A percentile compares a stretch with the other conserved stretches of the same genome.
Conservation (phyloP, 495 filamentous ascomycete genomes). For the Penicillium herquei region DNA sequence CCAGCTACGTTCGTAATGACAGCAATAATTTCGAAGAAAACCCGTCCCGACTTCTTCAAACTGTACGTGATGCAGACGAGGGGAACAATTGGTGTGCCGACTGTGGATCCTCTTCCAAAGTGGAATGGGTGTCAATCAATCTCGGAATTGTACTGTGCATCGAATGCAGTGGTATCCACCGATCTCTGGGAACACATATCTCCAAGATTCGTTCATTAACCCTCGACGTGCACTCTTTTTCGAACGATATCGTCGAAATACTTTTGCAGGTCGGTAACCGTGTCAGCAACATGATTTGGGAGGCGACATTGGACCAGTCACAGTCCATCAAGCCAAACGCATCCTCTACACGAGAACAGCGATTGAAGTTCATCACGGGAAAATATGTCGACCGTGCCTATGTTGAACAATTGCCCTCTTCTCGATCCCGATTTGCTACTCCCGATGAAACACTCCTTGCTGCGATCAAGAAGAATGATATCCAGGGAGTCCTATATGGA, state of each 20-base stretch:
- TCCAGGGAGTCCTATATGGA: conserved; percentile 87
- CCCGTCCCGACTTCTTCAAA: conserved; percentile 78
- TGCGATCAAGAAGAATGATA: conserved; percentile 90
- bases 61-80: conserved; percentile 85
- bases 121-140: conserved; percentile 99
- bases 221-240: conserved; percentile 92
- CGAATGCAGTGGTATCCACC: conserved; percentile 96
- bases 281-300: conserved; percentile 95
- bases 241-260: conserved; percentile 93
- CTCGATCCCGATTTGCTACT: conserved; percentile 72
- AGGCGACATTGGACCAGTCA: conserved; percentile 72
- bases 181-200: conserved; percentile 94
- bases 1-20: conserved; percentile 65
- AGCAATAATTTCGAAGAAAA: conserved; percentile 75
- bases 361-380: conserved; percentile 86
- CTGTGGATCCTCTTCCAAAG: conserved; percentile 85
- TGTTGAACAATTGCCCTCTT: conserved; percentile 73
- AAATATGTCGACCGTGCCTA: conserved; percentile 88
- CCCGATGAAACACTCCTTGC: conserved; percentile 90
- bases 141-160: conserved; percentile 96
- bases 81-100: conserved; percentile 95
- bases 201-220: conserved; percentile 96
- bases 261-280: conserved; percentile 89
- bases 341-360: conserved; percentile 79
- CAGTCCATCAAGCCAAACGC: conserved; percentile 64